These are phyloP conservation scores for Stipa capillata DNA, from an alignment of 176 grass and related monocot genomes.

Conservation along the genomic window DNA sequence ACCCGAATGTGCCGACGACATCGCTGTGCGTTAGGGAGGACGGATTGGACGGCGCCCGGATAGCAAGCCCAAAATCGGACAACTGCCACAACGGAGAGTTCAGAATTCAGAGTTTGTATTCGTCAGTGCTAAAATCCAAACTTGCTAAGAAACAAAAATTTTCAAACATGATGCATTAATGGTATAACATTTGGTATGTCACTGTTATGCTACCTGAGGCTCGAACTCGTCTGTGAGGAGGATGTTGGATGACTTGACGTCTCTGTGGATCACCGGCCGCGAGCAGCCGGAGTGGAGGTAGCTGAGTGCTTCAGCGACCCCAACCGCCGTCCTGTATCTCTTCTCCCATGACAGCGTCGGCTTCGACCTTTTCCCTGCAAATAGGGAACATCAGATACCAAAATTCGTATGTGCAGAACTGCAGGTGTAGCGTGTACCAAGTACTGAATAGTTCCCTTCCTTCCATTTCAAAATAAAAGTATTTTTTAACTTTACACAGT, in stretches of 20 bases:
- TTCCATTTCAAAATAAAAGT: too few relatives aligned
- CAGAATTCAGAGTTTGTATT: neutral
- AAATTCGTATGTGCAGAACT: neutral
- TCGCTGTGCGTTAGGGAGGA: slow-evolving; percentile 48
- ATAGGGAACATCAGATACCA: neutral
- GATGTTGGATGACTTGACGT: slow-evolving; percentile 98
- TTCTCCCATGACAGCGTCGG: slow-evolving; percentile 53
- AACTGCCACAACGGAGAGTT: slow-evolving; percentile 44
- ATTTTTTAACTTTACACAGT: too few relatives aligned
- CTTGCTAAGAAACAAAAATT: neutral
- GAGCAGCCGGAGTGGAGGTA: slow-evolving; percentile 67
- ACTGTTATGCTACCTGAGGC: slow-evolving; percentile 59
- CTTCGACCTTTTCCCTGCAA: slow-evolving; percentile 50
- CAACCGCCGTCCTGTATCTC: slow-evolving; percentile 58
- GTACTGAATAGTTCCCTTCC: too few relatives aligned
- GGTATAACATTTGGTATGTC: neutral
- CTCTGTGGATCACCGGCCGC: slow-evolving; percentile 78
- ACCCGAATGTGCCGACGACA: slow-evolving; percentile 96
- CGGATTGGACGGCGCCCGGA: slow-evolving; percentile 66
- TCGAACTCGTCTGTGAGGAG: slow-evolving; percentile 65
- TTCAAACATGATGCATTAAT: too few relatives aligned
- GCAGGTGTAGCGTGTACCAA: neutral
- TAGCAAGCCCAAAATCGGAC: slow-evolving; percentile 93
- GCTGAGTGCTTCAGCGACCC: slow-evolving; percentile 67
- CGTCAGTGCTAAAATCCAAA: neutral